A percentile compares a stretch with the other conserved stretches of the same genome.
phyloP scores from a whole-genome alignment of 208 protist species.

The Eutreptiella sp. region DNA sequence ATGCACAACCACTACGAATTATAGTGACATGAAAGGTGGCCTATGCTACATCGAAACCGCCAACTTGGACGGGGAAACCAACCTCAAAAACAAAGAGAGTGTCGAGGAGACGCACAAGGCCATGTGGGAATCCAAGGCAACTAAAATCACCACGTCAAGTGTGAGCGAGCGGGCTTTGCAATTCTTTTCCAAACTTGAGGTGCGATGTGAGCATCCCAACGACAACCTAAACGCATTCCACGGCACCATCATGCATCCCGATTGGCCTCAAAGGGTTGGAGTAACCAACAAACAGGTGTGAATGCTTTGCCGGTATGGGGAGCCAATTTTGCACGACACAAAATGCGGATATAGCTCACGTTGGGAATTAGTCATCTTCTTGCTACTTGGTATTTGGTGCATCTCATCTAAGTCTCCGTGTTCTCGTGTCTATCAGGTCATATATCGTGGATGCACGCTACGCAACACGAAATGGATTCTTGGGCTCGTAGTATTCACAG shows the following conservation, averaged over 20 bases:
- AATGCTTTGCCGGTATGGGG: conserved; percentile 2
- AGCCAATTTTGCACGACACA: neutral
- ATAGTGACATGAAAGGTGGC: conserved; percentile 16
- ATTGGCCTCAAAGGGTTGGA: neutral
- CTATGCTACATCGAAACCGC: conserved; percentile 38
- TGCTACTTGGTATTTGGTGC: neutral
- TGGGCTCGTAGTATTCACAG: conserved; percentile 49
- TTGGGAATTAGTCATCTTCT: neutral
- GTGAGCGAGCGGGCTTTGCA: neutral
- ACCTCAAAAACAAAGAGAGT: conserved; percentile 33
- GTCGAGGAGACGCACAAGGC: neutral
- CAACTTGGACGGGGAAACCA: conserved; percentile 45
- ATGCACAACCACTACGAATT: no score
- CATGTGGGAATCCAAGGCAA: no score
- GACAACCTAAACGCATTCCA: conserved; percentile 14
- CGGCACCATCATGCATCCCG: conserved; percentile 20
- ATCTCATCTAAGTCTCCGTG: neutral
- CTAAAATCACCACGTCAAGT: neutral
- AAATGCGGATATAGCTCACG: neutral
- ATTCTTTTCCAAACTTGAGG: neutral
- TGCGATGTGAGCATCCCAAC: conserved; percentile 26
- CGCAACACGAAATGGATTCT: conserved; percentile 46
- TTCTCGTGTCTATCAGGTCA: conserved; percentile 33
- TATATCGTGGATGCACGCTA: conserved; percentile 40
- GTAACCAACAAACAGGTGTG: neutral